Conservation (phyloP, 495 filamentous ascomycete species). For the Halenospora varia region DNA sequence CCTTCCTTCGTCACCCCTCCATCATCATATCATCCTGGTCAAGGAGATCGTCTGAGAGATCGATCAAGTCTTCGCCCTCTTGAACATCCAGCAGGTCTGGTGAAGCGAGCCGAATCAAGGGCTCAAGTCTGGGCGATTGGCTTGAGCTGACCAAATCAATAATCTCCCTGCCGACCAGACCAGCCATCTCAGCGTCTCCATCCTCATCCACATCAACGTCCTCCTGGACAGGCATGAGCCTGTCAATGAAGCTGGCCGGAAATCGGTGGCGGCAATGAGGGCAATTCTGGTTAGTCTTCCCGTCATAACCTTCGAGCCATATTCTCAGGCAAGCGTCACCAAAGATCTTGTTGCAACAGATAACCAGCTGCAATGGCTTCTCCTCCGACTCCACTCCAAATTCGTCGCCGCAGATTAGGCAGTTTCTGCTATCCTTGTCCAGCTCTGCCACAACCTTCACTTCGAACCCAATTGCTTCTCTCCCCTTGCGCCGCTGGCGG, state of each 20-base stretch:
- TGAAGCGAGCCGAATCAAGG: too few relatives aligned
- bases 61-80: too few relatives aligned
- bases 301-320: background rate
- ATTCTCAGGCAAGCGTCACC: constrained; percentile 7
- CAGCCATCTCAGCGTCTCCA: background rate
- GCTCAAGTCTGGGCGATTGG: too few relatives aligned
- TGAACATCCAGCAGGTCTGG: too few relatives aligned
- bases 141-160: background rate
- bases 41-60: too few relatives aligned
- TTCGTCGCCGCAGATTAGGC: constrained; percentile 10
- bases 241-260: background rate
- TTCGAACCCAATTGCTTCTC: constrained; percentile 1
- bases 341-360: constrained; percentile 15
- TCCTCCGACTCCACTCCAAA: constrained; percentile 8
- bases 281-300: background rate
- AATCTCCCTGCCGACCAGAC: background rate
- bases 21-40: background rate
- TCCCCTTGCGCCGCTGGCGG: background rate
- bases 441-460: background rate
- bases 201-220: background rate
- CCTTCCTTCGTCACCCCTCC: background rate
- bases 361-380: constrained; percentile 2
- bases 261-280: constrained; percentile 14
- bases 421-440: constrained; percentile 1
- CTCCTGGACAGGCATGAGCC: background rate